Conservation (phyloP, 2,329 filamentous ascomycete genomes). For the Tolypocladium cylindrosporum region DNA sequence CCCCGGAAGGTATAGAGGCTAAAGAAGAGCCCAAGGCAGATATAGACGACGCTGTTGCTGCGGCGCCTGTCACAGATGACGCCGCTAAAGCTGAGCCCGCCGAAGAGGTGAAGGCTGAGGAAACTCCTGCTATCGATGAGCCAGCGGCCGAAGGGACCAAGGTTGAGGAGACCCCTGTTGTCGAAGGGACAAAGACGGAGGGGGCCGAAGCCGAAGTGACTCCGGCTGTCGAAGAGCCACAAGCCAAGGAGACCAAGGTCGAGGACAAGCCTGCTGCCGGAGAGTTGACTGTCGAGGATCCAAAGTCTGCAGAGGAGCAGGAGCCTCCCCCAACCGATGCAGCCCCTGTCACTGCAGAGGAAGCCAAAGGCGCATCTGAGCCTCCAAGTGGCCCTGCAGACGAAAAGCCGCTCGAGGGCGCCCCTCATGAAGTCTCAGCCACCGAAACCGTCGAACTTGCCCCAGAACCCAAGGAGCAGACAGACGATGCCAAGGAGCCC, state of each 20-base stretch:
- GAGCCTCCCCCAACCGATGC: neutral
- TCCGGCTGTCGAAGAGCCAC: neutral
- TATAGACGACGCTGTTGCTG: too few relatives aligned
- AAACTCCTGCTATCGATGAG: slow-evolving; percentile 1
- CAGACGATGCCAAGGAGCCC: neutral
- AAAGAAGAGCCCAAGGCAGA: neutral
- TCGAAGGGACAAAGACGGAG: neutral
- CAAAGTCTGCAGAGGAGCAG: neutral
- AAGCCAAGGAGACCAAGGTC: neutral
- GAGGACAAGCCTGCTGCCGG: neutral
- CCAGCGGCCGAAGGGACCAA: slow-evolving; percentile 1
- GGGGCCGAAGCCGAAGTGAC: neutral
- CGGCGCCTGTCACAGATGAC: neutral
- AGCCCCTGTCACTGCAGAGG: neutral
- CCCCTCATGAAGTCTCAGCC: neutral
- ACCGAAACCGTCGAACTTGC: neutral
- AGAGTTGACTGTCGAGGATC: neutral
- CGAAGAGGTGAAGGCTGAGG: slow-evolving; percentile 2
- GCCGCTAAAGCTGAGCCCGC: neutral
- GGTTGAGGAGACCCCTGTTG: neutral
- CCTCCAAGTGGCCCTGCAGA: neutral
- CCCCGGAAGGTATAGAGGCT: neutral
- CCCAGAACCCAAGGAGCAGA: neutral
- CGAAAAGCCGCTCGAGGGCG: neutral
- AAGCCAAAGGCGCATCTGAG: neutral